These are phyloP conservation scores for Pseudogymnoascus destructans DNA, from an alignment of 2,329 filamentous ascomycete genomes.

Conservation along the genomic window DNA sequence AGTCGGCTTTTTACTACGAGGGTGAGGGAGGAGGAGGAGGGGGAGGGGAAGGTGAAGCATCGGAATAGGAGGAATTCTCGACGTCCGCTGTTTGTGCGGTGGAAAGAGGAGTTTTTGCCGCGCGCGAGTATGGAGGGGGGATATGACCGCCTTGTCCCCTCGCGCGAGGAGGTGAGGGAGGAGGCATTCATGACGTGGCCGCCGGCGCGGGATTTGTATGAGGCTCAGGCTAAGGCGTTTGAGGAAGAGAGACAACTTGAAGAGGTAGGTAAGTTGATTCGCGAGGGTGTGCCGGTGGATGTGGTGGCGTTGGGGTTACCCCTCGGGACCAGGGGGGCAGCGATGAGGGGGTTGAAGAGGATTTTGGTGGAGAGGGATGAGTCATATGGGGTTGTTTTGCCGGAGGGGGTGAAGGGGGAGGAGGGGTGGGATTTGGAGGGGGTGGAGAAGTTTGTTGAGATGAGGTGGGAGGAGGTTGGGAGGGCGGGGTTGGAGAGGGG, in stretches of 20 bases:
- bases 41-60: slow-evolving; percentile 29
- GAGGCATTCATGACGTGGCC: slow-evolving; percentile 42
- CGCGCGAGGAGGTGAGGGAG: slow-evolving; percentile 35
- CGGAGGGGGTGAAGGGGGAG: slow-evolving; percentile 24
- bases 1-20: slow-evolving; percentile 45
- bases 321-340: slow-evolving; percentile 17
- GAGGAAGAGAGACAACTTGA: slow-evolving; percentile 30
- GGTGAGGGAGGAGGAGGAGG: slow-evolving; percentile 20
- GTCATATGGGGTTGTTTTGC: slow-evolving; percentile 27
- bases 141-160: slow-evolving; percentile 22
- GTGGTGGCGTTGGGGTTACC: slow-evolving; percentile 11
- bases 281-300: slow-evolving; percentile 29
- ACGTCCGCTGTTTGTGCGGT: slow-evolving; percentile 45
- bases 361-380: slow-evolving; percentile 36
- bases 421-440: slow-evolving; percentile 30
- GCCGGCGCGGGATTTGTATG: slow-evolving; percentile 32
- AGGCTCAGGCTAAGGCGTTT: slow-evolving; percentile 31
- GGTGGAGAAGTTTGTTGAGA: slow-evolving; percentile 32
- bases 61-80: slow-evolving; percentile 45
- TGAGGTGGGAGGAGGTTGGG: slow-evolving; percentile 30
- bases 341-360: slow-evolving; percentile 33
- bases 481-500: slow-evolving; percentile 53
- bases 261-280: slow-evolving; percentile 34
- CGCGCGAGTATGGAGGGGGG: slow-evolving; percentile 31
- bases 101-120: slow-evolving; percentile 52